Conservation (phyloP, 139 green algal species). For the Astrephomene gubernaculifera region DNA sequence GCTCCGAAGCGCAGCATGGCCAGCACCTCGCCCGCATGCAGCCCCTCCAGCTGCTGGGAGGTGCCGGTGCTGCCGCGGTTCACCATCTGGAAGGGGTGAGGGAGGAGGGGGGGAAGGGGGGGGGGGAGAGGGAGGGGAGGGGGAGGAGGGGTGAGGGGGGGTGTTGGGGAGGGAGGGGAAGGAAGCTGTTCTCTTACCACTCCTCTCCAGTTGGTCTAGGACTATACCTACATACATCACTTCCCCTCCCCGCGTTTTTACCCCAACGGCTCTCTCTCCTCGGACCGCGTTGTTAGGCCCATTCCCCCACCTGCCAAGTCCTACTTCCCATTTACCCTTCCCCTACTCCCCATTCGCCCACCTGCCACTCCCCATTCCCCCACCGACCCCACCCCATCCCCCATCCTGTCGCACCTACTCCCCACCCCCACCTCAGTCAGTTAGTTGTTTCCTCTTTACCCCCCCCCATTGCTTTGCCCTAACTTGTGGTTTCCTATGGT, state of each 20-base stretch:
- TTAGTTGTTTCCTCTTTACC: not conserved
- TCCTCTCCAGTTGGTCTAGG: too few relatives aligned
- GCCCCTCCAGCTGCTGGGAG: conserved; percentile 62
- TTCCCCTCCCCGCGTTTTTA: too few relatives aligned
- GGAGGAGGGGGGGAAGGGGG: not conserved
- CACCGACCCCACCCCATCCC: not conserved
- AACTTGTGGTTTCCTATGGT: too few relatives aligned
- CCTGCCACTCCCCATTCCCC: too few relatives aligned
- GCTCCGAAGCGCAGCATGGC: conserved; percentile 71
- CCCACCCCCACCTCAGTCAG: not conserved
- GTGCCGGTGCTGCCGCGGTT: conserved; percentile 64
- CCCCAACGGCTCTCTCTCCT: too few relatives aligned
- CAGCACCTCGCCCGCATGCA: conserved; percentile 71
- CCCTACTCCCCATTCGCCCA: too few relatives aligned
- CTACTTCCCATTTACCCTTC: not conserved
- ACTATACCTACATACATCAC: too few relatives aligned
- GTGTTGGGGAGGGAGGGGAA: not conserved
- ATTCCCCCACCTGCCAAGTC: not conserved
- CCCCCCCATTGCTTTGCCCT: not conserved
- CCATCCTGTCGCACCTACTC: not conserved
- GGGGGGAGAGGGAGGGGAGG: not conserved
- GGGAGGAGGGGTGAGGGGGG: not conserved
- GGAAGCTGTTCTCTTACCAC: too few relatives aligned
- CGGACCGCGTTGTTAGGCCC: not conserved
- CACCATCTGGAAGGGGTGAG: conserved; percentile 65